A percentile compares a stretch with the other conserved stretches of the same genome.
Evolutionary conservation across 2,329 filamentous ascomycete genomes (phyloP).

Genomic region (Emericellopsis cladophorae): DNA sequence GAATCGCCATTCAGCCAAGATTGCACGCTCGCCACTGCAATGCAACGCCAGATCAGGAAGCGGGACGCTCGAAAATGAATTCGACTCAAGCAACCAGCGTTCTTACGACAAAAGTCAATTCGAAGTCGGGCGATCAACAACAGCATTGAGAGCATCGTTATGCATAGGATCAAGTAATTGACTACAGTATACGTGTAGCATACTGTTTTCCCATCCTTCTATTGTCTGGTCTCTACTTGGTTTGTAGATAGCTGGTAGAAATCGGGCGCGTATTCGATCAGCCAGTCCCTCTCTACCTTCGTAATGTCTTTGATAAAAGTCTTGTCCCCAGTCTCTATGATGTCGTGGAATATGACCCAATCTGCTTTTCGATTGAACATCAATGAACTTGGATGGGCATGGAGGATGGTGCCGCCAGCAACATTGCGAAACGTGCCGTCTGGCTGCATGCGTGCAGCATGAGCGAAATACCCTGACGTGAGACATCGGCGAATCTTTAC

Average conservation of each 20-base stretch:
- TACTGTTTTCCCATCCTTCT: no score
- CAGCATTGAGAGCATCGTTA: no score
- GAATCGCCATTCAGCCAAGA: not conserved
- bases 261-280: constrained; percentile 75
- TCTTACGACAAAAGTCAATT: no score
- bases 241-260: constrained; percentile 43
- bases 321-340: constrained; percentile 80
- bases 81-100: no score
- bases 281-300: constrained; percentile 89
- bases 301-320: constrained; percentile 83
- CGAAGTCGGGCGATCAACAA: no score
- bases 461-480: constrained; percentile 82
- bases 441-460: constrained; percentile 85
- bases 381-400: constrained; percentile 83
- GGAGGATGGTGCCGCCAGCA: constrained; percentile 62
- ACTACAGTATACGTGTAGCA: no score
- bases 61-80: no score
- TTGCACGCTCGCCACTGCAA: not conserved
- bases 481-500: constrained; percentile 77
- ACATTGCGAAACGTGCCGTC: constrained; percentile 85
- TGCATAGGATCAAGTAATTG: no score
- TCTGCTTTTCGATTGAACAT: constrained; percentile 96
- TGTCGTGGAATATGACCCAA: constrained; percentile 92
- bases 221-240: not conserved
- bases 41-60: no score